Conservation (phyloP, 805 yeast species). For the Ogataea sp. region DNA sequence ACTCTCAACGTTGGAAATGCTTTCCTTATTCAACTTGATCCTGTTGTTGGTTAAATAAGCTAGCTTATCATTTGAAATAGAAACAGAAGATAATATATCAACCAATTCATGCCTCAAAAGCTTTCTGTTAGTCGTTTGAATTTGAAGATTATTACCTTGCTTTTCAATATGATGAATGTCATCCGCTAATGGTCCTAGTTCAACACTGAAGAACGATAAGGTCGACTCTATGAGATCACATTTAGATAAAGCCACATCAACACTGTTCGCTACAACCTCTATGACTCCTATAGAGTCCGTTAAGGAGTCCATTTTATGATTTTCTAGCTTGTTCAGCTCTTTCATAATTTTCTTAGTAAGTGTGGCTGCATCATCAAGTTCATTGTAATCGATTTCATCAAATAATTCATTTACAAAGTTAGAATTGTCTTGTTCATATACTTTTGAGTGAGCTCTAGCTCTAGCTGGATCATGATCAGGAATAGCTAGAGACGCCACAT, state of each 20-base stretch:
- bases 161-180: conserved; percentile 66
- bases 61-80: conserved; percentile 51
- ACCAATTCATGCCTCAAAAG: conserved; percentile 62
- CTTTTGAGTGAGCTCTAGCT: conserved; percentile 24
- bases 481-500: neutral
- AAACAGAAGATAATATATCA: conserved; percentile 62
- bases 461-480: conserved; percentile 6
- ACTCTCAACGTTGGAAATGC: conserved; percentile 40
- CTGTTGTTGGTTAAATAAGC: conserved; percentile 35
- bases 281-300: conserved; percentile 22
- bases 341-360: conserved; percentile 49
- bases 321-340: conserved; percentile 56
- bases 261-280: conserved; percentile 12
- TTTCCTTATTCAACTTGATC: conserved; percentile 38
- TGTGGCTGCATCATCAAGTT: conserved; percentile 52
- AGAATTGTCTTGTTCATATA: conserved; percentile 10
- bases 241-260: conserved; percentile 37
- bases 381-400: conserved; percentile 72
- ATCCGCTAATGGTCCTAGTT: conserved; percentile 52
- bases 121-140: conserved; percentile 75
- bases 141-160: conserved; percentile 76
- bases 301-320: conserved; percentile 48
- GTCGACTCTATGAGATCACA: conserved; percentile 50
- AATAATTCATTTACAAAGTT: conserved; percentile 54
- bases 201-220: conserved; percentile 50